Evolutionary conservation across 1,284 basidiomycete species (phyloP), one percentile per base, ranked within the genome.

Genomic region (Kalmanozyma brasiliensis): DNA sequence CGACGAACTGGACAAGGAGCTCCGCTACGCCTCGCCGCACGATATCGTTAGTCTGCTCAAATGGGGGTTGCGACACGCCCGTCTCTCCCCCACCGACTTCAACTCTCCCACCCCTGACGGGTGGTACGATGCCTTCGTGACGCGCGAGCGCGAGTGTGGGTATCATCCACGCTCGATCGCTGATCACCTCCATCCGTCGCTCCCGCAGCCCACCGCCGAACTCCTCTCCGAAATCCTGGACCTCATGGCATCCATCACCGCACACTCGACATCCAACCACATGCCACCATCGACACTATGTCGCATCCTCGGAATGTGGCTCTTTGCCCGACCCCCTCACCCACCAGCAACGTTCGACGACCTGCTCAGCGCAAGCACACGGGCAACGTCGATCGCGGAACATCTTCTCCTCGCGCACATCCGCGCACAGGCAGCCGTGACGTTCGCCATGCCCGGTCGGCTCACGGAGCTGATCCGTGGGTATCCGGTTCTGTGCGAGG

Each of bases 351-450:
- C 57, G 10, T 41, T 74, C 2, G 57, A 67, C 11, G 60, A 67
- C 34, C 26, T 72, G 4, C 2, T 40, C 1, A 32, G 30, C 0
- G 52, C 56, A 19, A 59, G 65, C 19, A 37, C 60, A 3, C 52
- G 44, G 30, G 22, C 63, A 1, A 20, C 52, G 7, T 33, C 17
- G 2, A 57, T 73, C 29, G 66, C 65, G 3, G 73, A 77, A 41
- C 76, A 78, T 56, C 57, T 78, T 6, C 41, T 75, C n/a, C 35
- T 78, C 11, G 74, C 73, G 4, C 69, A 68, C 24, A 67, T 77
- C 16, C 29, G 76, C 3, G 61, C 72, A 11, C 73, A 77, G 45
- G 55, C 66, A 1, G 58, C 66, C 0, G 63, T 61, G 32, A 60
- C 72, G 11, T 73, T 73, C 37, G 45, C 59, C 7, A 73, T 77